These are phyloP conservation scores for Dinochytrium kinnereticum DNA, from an alignment of 371 early-diverging fungal species.

Conservation along the genomic window DNA sequence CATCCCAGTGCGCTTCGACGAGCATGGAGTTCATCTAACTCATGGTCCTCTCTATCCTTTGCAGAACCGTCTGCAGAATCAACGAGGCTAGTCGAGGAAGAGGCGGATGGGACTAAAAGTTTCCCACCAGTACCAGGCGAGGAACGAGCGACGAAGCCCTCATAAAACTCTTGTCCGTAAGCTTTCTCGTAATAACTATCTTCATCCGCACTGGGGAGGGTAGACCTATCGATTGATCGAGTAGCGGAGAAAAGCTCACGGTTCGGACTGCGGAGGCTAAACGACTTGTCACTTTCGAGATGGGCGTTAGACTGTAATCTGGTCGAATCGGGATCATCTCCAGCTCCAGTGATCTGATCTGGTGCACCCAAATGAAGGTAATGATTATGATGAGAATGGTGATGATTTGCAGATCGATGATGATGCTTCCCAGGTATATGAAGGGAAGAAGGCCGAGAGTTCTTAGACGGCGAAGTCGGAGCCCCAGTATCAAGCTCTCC, in stretches of 20 bases:
- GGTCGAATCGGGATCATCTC: background rate
- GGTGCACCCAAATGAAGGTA: background rate
- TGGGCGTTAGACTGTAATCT: background rate
- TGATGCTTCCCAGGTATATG: slow-evolving; percentile 6
- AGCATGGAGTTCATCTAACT: background rate
- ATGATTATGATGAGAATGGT: background rate
- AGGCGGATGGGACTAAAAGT: background rate
- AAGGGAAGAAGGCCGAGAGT: background rate
- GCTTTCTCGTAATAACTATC: no score
- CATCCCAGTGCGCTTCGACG: background rate
- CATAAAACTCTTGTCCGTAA: no score
- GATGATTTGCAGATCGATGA: background rate
- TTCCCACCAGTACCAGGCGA: background rate
- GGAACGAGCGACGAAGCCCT: background rate
- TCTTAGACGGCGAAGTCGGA: background rate
- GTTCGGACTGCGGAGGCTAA: background rate
- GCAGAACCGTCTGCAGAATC: background rate
- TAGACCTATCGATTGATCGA: background rate
- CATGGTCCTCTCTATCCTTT: background rate
- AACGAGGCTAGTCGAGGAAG: background rate
- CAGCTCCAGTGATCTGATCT: background rate
- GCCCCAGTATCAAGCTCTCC: background rate
- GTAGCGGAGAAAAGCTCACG: background rate
- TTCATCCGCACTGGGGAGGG: background rate
- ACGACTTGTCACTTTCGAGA: background rate